These are phyloP conservation scores for Rhododendron ferrugineum DNA, from an alignment of 148 eudicot genomes.

Conservation along the genomic window DNA sequence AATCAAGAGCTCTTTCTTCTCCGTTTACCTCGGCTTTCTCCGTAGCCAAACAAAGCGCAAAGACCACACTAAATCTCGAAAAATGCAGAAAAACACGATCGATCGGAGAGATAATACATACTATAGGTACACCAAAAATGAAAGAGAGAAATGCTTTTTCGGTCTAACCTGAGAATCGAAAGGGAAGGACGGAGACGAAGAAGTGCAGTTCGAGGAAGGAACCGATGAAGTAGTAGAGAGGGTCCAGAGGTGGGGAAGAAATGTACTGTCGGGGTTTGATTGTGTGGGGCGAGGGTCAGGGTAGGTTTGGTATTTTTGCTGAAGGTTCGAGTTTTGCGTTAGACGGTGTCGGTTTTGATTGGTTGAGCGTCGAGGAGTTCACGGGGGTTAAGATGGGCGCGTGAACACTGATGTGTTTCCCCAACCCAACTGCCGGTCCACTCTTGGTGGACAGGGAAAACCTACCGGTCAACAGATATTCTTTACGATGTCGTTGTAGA, in stretches of 20 bases:
- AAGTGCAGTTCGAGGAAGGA: neutral
- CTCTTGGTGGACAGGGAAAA: neutral
- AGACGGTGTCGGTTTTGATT: neutral
- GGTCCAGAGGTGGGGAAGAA: neutral
- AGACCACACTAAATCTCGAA: neutral
- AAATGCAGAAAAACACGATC: neutral
- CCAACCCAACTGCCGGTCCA: constrained; percentile 2
- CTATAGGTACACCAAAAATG: neutral
- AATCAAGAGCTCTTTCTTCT: neutral
- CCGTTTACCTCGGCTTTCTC: neutral
- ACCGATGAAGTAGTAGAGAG: neutral
- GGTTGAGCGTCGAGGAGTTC: neutral
- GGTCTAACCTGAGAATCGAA: constrained; percentile 1
- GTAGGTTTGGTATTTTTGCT: neutral
- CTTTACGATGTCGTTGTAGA: neutral
- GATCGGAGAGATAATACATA: neutral
- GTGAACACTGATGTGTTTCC: neutral
- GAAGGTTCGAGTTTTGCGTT: neutral
- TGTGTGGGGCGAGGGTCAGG: neutral
- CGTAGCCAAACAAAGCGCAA: neutral
- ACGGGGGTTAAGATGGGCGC: neutral
- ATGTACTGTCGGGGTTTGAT: neutral
- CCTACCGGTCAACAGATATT: neutral
- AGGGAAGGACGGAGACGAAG: neutral
- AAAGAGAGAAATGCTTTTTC: neutral